Evolutionary conservation across 164 flowering plant species (phyloP).

Genomic region (Magnolia kwangsiensis): DNA sequence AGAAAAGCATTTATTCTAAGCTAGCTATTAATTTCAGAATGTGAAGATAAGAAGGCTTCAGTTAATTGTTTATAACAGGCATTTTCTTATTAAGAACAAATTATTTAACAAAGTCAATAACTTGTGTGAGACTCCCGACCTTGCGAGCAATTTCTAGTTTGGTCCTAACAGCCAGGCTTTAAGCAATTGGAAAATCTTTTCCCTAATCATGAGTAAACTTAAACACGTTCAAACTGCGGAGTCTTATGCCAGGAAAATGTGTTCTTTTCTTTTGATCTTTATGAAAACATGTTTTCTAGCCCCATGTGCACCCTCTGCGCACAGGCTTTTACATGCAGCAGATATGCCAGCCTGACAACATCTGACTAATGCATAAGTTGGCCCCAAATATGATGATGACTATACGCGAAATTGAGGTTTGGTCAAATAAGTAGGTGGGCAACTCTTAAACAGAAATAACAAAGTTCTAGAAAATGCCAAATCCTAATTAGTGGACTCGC

Average conservation of each 20-base stretch:
- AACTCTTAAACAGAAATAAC: not conserved
- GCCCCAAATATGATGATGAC: not conserved
- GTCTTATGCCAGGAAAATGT: not conserved
- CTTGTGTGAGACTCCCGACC: not conserved
- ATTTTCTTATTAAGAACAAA: not conserved
- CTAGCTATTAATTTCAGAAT: not conserved
- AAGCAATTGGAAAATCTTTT: not conserved
- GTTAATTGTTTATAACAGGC: no score
- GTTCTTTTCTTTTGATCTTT: not conserved
- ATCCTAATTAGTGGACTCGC: not conserved
- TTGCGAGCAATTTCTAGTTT: not conserved
- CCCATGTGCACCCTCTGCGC: not conserved
- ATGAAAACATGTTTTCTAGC: not conserved
- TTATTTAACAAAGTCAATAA: not conserved
- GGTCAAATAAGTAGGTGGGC: not conserved
- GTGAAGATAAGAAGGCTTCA: not conserved
- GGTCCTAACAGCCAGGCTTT: no score
- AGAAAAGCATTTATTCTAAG: not conserved
- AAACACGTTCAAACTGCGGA: not conserved
- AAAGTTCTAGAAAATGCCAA: not conserved
- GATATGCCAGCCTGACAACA: not conserved
- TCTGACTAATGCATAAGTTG: not conserved
- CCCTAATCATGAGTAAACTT: not conserved
- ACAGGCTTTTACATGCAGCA: not conserved
- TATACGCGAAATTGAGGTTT: not conserved